Evolutionary conservation across 441 rosid species (phyloP), one percentile per base, ranked within the genome.

Genomic region (Pelargonium fulgidum): DNA sequence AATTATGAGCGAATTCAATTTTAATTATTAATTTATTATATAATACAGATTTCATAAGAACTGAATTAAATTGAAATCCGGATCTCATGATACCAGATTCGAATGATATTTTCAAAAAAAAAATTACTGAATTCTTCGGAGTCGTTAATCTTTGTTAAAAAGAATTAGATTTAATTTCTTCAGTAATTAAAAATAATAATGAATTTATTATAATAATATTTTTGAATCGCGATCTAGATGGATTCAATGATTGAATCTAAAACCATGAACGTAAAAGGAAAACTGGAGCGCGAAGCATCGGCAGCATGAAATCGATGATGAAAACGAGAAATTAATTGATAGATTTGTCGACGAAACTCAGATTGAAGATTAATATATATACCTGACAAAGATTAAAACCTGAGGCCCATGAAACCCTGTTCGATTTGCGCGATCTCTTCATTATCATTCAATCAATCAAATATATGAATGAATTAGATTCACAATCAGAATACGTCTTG

Each of bases 331-430:
- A 52, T 52, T 52, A 52, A 52, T 14, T 14, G 59, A 52, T 52
- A 52, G 59, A 52, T 52, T 52, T 14, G 59, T 13, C 17, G 59
- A 52, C 7, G 59, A 52, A 52, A 14, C 59, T 52, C 59, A 52
- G 59, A 52, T 52, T 16, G 59, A 52, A 52, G 59, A 52, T 52
- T 52, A 52, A 52, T 52, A 52, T 52, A 13, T 74, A 78, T 85
- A 88, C 89, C 89, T 86, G 89, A 81, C 83, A 79, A 81, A 88
- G 84, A 70, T 75, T 79, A 79, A 72, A 76, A 68, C 70, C 82
- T n/a, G 80, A 50, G 39, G 86, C 82, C 89, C 89, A 86, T 48
- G 91, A 82, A 71, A 88, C 89, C 52, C 81, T 83, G 75, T 79
- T 79, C 56, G 85, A 71, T 85, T 83, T 86, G 85, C 75, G 75